Evolutionary conservation across 2,329 filamentous ascomycete species (phyloP).

Genomic region (Penicillium sp.): DNA sequence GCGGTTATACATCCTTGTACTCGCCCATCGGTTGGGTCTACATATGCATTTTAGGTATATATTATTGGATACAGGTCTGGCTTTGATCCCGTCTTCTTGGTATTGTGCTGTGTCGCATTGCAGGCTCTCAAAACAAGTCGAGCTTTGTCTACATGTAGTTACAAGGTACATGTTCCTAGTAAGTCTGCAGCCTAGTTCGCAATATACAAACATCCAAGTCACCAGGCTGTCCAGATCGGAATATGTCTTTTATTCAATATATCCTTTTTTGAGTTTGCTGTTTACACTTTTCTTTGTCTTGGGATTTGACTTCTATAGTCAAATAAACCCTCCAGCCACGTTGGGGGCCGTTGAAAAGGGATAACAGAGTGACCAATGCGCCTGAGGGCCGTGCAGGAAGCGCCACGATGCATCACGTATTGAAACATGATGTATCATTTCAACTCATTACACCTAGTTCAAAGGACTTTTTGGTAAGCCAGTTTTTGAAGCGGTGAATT

Average conservation of each 20-base stretch:
- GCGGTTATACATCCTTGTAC: slow-evolving; percentile 1
- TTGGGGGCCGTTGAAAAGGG: slow-evolving; percentile 15
- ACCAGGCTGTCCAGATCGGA: slow-evolving; percentile 22
- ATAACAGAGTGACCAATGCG: slow-evolving; percentile 4
- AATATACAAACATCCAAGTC: background rate
- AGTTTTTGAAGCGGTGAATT: background rate
- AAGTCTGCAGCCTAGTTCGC: background rate
- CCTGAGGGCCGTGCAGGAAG: slow-evolving; percentile 1
- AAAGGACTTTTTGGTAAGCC: no score
- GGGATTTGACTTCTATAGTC: background rate
- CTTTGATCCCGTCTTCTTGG: background rate
- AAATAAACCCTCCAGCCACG: slow-evolving; percentile 6
- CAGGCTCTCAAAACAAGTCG: no score
- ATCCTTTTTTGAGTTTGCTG: no score
- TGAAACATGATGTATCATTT: slow-evolving; percentile 5
- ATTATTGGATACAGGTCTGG: background rate
- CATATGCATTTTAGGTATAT: background rate
- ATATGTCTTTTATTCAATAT: background rate
- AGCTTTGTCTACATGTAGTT: no score
- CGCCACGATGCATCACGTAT: background rate
- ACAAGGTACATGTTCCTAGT: background rate
- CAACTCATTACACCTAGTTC: no score
- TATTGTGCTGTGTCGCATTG: background rate
- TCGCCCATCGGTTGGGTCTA: background rate
- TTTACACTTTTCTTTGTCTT: background rate